These are phyloP conservation scores for Limonium bicolor DNA, from an alignment of 148 eudicot genomes.

Conservation along the genomic window DNA sequence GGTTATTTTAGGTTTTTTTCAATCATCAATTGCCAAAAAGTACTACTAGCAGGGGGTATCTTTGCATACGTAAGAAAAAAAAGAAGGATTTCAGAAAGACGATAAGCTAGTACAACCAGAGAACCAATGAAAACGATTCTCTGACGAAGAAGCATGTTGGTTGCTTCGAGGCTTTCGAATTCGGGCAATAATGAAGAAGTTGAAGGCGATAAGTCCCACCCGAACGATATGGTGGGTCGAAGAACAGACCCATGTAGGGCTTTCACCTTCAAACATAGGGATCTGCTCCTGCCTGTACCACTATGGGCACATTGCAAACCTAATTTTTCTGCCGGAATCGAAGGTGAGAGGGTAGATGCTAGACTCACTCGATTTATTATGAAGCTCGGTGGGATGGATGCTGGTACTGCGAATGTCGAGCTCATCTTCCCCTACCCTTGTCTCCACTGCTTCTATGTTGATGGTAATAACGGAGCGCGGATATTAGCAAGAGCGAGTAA, in stretches of 20 bases:
- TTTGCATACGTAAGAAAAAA: no score
- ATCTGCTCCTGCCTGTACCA: not conserved
- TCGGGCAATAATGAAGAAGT: conserved; percentile 51
- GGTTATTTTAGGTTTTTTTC: no score
- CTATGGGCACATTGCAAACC: not conserved
- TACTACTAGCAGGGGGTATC: no score
- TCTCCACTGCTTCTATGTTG: no score
- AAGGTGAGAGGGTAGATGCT: conserved; percentile 7
- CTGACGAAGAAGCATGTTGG: conserved; percentile 92
- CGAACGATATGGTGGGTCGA: conserved; percentile 24
- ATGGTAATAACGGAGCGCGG: no score
- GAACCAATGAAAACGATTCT: conserved; percentile 79
- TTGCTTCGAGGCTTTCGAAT: conserved; percentile 79
- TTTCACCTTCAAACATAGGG: conserved; percentile 1
- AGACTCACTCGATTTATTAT: conserved; percentile 6
- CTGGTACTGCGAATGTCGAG: conserved; percentile 24
- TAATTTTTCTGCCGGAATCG: conserved; percentile 6
- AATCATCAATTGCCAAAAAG: no score
- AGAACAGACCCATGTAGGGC: conserved; percentile 17
- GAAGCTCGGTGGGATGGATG: conserved; percentile 24
- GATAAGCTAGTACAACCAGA: conserved; percentile 47
- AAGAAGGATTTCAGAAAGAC: no score
- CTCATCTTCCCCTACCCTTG: conserved; percentile 29
- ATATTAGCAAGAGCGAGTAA: no score
- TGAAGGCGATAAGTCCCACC: conserved; percentile 45